Percentiles rank a stretch among this genome's conserved stretches.
These are phyloP conservation scores for Penicillium daleae DNA, from an alignment of 495 filamentous ascomycete species.

Conservation along the genomic window DNA sequence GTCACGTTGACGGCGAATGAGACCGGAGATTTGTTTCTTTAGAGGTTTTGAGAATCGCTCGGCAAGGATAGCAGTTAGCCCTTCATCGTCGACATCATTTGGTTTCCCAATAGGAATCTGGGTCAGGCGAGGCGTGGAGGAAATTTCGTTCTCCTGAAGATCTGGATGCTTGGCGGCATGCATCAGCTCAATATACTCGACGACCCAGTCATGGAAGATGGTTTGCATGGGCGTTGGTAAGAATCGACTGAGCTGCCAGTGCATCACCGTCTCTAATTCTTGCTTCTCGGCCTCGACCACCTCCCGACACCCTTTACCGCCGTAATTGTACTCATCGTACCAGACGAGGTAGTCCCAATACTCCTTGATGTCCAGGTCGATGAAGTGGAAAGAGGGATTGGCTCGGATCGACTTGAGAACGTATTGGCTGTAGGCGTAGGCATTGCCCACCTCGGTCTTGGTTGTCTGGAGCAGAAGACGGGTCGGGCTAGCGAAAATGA, in stretches of 20 bases:
- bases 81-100: constrained; percentile 59
- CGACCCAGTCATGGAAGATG: constrained; percentile 87
- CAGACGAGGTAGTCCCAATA: constrained; percentile 99
- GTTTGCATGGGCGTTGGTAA: constrained; percentile 79
- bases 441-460: constrained; percentile 95
- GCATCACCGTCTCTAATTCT: constrained; percentile 91
- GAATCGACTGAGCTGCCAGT: constrained; percentile 94
- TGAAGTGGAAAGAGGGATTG: constrained; percentile 95
- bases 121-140: constrained; percentile 72
- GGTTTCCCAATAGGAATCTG: constrained; percentile 63
- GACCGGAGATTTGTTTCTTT: constrained; percentile 78
- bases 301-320: constrained; percentile 85
- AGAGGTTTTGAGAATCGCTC: constrained; percentile 84
- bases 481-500: constrained; percentile 88
- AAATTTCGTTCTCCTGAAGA: constrained; percentile 42
- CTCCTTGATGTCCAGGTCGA: constrained; percentile 96
- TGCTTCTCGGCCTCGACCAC: constrained; percentile 84
- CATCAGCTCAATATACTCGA: constrained; percentile 96
- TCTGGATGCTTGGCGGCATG: constrained; percentile 75
- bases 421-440: constrained; percentile 95
- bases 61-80: constrained; percentile 63
- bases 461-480: constrained; percentile 92
- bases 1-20: constrained; percentile 81
- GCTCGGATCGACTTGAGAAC: constrained; percentile 94
- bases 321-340: constrained; percentile 99